phyloP scores from a whole-genome alignment of 306 rosid genomes.

The Castanea mollissima region DNA sequence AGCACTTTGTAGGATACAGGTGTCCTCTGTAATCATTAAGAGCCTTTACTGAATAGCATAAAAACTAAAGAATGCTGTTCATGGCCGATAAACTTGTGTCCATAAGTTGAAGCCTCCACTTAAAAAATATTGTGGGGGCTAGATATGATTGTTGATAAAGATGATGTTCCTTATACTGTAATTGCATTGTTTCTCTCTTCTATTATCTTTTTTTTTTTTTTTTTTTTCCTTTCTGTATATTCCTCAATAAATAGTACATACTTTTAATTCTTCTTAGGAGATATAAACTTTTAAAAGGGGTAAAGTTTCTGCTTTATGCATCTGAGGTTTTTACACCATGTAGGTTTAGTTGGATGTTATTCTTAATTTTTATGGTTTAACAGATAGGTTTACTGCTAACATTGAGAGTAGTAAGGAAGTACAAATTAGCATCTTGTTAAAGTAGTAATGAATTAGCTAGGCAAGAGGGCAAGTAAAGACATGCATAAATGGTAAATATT shows the following conservation, averaged over 20 bases:
- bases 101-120: background rate
- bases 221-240: background rate
- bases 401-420: background rate
- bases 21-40: background rate
- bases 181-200: background rate
- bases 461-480: background rate
- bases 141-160: background rate
- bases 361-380: background rate
- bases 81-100: background rate
- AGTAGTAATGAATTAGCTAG: background rate
- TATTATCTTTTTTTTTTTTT: background rate
- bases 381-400: too few species aligned
- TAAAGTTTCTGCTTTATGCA: background rate
- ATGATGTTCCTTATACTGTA: background rate
- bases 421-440: background rate
- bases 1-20: background rate
- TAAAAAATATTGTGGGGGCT: background rate
- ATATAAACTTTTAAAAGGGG: background rate
- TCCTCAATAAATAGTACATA: background rate
- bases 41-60: background rate
- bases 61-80: background rate
- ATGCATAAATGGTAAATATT: background rate
- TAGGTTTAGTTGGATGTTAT: background rate
- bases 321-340: background rate
- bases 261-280: background rate